Percentiles rank a stretch among this genome's conserved stretches.
These are phyloP conservation scores for Beauveria caledonica DNA, from an alignment of 2,329 filamentous ascomycete species.

Conservation along the genomic window DNA sequence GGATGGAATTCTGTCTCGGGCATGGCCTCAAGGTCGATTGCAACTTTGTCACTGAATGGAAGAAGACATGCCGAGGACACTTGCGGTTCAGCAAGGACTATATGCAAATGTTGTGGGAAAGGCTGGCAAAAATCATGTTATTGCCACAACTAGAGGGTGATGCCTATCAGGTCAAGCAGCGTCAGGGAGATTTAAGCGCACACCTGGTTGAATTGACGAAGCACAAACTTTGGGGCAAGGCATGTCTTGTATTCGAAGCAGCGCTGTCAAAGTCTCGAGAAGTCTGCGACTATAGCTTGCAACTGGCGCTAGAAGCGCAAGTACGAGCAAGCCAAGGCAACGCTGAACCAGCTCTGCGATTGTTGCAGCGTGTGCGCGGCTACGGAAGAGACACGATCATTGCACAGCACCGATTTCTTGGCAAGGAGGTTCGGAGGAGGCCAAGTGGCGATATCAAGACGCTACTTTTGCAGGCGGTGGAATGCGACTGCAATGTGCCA, in stretches of 20 bases:
- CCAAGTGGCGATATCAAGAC: neutral
- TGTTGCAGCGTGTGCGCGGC: neutral
- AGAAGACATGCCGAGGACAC: constrained; percentile 1
- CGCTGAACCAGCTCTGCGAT: neutral
- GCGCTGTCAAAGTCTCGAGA: neutral
- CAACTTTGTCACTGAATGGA: constrained; percentile 21
- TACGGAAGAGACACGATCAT: neutral
- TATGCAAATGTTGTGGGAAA: neutral
- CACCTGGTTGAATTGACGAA: neutral
- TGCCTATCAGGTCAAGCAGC: neutral
- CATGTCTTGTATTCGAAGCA: neutral
- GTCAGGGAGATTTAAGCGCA: neutral
- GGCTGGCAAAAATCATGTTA: neutral
- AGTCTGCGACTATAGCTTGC: neutral
- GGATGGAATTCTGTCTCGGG: constrained; percentile 26
- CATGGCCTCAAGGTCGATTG: constrained; percentile 22
- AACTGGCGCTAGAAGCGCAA: neutral
- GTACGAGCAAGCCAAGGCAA: neutral
- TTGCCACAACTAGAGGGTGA: neutral
- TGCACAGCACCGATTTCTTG: neutral
- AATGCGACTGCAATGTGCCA: constrained; percentile 23
- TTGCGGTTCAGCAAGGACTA: constrained; percentile 3
- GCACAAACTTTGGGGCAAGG: neutral
- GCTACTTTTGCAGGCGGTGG: neutral
- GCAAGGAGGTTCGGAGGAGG: neutral